phyloP scores from a whole-genome alignment of 2,329 filamentous ascomycete genomes.

The Eutypella sp. region DNA sequence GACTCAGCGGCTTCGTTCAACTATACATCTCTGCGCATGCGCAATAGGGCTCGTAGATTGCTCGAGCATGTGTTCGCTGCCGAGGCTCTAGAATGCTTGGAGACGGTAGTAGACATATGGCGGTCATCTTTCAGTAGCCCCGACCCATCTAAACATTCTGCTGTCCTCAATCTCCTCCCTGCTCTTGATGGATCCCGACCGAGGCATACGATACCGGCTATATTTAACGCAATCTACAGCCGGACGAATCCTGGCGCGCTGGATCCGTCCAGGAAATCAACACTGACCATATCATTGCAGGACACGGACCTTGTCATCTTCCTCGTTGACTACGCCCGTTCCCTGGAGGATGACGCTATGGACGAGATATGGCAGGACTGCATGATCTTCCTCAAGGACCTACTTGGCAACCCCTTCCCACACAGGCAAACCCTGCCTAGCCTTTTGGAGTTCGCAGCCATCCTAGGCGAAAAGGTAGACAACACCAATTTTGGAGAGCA shows the following conservation, averaged over 20 bases:
- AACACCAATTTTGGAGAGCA: conserved; percentile 98
- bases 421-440: conserved; percentile 86
- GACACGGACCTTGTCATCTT: conserved; percentile 85
- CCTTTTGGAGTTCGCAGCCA: conserved; percentile 81
- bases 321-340: conserved; percentile 81
- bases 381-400: conserved; percentile 81
- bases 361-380: conserved; percentile 98
- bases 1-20: conserved; percentile 75
- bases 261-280: conserved; percentile 77
- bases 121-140: conserved; percentile 44
- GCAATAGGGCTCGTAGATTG: conserved; percentile 80
- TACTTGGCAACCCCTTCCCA: conserved; percentile 89
- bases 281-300: conserved; percentile 76
- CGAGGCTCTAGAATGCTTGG: conserved; percentile 87
- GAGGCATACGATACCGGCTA: conserved; percentile 84
- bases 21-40: conserved; percentile 86
- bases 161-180: conserved; percentile 81
- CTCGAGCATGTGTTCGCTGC: conserved; percentile 90
- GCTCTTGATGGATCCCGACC: conserved; percentile 88
- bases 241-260: conserved; percentile 80
- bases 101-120: conserved; percentile 87
- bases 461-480: conserved; percentile 90
- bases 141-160: conserved; percentile 47
- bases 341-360: conserved; percentile 93
- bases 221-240: conserved; percentile 95